Evolutionary conservation across 2,329 filamentous ascomycete genomes (phyloP).

Genomic region (Verticillium isaacii): DNA sequence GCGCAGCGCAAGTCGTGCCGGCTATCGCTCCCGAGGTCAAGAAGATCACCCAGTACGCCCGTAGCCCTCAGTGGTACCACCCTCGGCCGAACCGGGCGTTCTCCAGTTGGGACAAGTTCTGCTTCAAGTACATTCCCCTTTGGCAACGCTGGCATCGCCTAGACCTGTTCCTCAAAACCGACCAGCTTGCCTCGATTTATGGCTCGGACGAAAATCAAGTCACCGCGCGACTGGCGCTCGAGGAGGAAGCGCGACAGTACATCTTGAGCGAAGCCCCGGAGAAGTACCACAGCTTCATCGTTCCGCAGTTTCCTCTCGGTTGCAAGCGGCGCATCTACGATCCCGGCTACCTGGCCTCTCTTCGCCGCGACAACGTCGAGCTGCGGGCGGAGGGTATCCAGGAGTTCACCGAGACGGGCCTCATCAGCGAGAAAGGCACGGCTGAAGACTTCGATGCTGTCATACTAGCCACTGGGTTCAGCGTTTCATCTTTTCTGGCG

Average conservation of each 20-base stretch:
- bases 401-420: constrained; percentile 19
- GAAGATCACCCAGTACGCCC: constrained; percentile 19
- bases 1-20: constrained; percentile 29
- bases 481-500: constrained; percentile 17
- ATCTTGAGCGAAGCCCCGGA: constrained; percentile 18
- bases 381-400: constrained; percentile 19
- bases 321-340: constrained; percentile 31
- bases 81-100: constrained; percentile 15
- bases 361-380: constrained; percentile 24
- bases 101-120: constrained; percentile 12
- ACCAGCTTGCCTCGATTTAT: constrained; percentile 14
- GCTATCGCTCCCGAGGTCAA: constrained; percentile 20
- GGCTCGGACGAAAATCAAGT: constrained; percentile 8
- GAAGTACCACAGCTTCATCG: constrained; percentile 22
- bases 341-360: constrained; percentile 23
- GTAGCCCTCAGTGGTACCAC: constrained; percentile 19
- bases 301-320: constrained; percentile 26
- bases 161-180: constrained; percentile 16
- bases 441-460: constrained; percentile 19
- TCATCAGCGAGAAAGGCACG: constrained; percentile 14
- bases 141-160: constrained; percentile 14
- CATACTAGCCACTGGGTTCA: constrained; percentile 22
- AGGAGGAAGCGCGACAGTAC: constrained; percentile 15
- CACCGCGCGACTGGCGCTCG: constrained; percentile 7
- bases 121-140: constrained; percentile 17